A percentile compares a stretch with the other conserved stretches of the same genome.
Conservation (phyloP, 2,329 filamentous ascomycete genomes). For the Colletotrichum tamarilloi region DNA sequence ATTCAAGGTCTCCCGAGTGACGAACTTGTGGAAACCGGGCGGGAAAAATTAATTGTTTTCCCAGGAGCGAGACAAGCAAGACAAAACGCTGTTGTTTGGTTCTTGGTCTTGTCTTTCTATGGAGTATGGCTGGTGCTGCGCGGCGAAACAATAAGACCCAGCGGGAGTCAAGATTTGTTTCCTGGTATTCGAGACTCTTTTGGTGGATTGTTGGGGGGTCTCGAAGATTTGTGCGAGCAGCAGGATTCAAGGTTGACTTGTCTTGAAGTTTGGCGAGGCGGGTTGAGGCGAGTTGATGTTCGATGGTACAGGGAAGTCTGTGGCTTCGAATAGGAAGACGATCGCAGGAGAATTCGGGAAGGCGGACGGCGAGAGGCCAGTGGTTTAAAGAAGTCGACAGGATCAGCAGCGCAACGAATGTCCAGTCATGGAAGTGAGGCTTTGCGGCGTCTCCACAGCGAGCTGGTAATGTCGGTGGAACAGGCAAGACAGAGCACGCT, state of each 20-base stretch:
- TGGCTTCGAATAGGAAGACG: constrained; percentile 34
- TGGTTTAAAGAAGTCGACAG: constrained; percentile 37
- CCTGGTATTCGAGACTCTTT: constrained; percentile 1
- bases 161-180: background rate
- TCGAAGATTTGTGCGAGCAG: constrained; percentile 19
- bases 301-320: constrained; percentile 32
- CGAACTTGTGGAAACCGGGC: constrained; percentile 13
- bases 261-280: constrained; percentile 1
- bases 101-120: constrained; percentile 3
- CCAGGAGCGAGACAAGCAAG: constrained; percentile 2
- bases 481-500: constrained; percentile 36
- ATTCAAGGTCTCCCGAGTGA: constrained; percentile 27
- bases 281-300: constrained; percentile 21
- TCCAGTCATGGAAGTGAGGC: constrained; percentile 39
- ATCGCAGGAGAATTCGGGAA: constrained; percentile 14
- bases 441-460: constrained; percentile 36
- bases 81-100: constrained; percentile 11
- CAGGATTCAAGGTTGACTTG: constrained; percentile 13
- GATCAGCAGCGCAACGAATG: constrained; percentile 34
- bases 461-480: constrained; percentile 38
- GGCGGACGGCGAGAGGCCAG: constrained; percentile 30
- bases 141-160: constrained; percentile 11
- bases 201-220: background rate
- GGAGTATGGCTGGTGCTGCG: background rate
- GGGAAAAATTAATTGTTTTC: constrained; percentile 11